Conservation (phyloP, 352 stramenopile genomes). For the Phytophthora meadii region DNA sequence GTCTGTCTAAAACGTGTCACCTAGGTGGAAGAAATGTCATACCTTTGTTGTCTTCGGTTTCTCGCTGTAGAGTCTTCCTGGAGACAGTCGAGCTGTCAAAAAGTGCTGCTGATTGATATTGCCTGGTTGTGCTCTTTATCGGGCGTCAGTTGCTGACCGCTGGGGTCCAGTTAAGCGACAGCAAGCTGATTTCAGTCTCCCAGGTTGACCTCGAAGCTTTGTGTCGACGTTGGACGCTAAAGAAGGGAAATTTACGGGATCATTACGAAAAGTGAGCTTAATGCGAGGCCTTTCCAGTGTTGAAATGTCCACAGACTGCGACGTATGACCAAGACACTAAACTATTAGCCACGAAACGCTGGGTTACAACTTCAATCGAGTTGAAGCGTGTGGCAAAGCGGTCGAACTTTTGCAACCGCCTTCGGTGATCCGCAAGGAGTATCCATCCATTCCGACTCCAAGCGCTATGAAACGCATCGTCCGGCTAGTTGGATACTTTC, state of each 20-base stretch:
- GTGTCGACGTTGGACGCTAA: not conserved
- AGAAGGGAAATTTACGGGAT: not conserved
- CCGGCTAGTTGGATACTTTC: conserved; percentile 2
- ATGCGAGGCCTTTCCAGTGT: not conserved
- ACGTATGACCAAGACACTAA: not conserved
- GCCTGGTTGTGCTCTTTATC: not conserved
- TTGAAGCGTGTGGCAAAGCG: conserved; percentile 1
- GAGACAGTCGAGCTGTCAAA: not conserved
- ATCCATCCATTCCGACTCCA: not conserved
- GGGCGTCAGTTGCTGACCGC: not conserved
- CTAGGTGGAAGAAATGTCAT: not conserved
- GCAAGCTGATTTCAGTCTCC: conserved; percentile 12
- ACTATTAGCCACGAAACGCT: not conserved
- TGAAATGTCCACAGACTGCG: not conserved
- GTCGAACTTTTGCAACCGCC: not conserved
- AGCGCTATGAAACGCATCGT: conserved; percentile 11
- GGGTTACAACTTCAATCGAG: conserved; percentile 9
- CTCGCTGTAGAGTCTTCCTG: not conserved
- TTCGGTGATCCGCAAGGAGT: conserved; percentile 4
- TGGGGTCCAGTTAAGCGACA: not conserved
- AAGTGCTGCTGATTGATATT: no score
- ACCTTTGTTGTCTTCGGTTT: conserved; percentile 14
- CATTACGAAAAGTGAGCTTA: not conserved
- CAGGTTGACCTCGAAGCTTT: not conserved
- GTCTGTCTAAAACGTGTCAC: no score